A percentile compares a stretch with the other conserved stretches of the same genome.
phyloP scores from a whole-genome alignment of 2,329 filamentous ascomycete genomes.

The Stagonosporopsis rhizophila region DNA sequence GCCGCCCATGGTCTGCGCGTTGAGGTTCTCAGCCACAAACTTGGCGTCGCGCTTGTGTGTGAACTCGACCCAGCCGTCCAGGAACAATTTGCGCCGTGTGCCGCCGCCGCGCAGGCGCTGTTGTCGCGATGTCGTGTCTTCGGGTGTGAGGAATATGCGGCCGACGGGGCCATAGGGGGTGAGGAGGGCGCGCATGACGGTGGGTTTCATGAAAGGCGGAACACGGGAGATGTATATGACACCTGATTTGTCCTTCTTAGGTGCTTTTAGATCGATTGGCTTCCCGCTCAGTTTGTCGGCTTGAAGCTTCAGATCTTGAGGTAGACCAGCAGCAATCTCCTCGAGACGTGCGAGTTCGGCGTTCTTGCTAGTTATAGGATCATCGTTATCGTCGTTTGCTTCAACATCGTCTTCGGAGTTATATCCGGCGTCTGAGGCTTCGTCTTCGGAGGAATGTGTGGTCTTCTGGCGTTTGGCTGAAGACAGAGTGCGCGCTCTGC shows the following conservation, averaged over 20 bases:
- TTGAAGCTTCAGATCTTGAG: conserved; percentile 47
- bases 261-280: conserved; percentile 53
- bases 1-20: conserved; percentile 78
- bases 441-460: conserved; percentile 50
- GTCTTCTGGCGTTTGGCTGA: conserved; percentile 71
- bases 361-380: conserved; percentile 38
- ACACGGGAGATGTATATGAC: conserved; percentile 85
- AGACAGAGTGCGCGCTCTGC: conserved; percentile 64
- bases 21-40: conserved; percentile 75
- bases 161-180: conserved; percentile 77
- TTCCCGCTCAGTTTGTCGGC: conserved; percentile 30
- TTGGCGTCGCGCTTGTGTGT: conserved; percentile 78
- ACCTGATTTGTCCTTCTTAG: conserved; percentile 74
- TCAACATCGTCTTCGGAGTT: conserved; percentile 35
- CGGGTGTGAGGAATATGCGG: conserved; percentile 79
- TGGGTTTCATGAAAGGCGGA: conserved; percentile 87
- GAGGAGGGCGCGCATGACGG: conserved; percentile 76
- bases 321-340: conserved; percentile 38
- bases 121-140: conserved; percentile 71
- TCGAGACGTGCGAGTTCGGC: conserved; percentile 44
- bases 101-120: conserved; percentile 75
- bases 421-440: conserved; percentile 24
- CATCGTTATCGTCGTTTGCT: conserved; percentile 29
- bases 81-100: conserved; percentile 83
- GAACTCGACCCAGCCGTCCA: conserved; percentile 89